Base-by-base conservation (phyloP, 208 protist genomes). In the Trypanosoma avium region DNA sequence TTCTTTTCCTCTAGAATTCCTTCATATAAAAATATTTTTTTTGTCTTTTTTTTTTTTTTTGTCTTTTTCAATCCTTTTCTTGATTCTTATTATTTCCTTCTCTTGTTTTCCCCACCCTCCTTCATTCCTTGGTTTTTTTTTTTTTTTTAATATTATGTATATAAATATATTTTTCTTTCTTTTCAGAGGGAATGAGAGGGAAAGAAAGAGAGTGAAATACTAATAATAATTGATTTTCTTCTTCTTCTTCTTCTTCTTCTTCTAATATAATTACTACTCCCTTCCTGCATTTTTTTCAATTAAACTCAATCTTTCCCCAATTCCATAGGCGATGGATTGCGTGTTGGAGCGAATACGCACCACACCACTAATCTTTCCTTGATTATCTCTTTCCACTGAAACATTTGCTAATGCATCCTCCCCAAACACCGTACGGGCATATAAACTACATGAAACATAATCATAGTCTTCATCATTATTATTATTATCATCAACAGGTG, bases 391-490 rank as follows among this genome's bases (percentile, higher is more conserved):
- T 75, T 96, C 91, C 8, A 96, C 43, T 40, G 79, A 95, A n/a
- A 99, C 81, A 70, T 99, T 99, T 8, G 97, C 95, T 15, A 99
- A 67, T 15, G 96, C 98, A 64, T 99, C 98, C 73, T 99, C 98
- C 49, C 98, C 97, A 77, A 99, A 99, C 30, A 95, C 86, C 56
- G 81, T 94, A 33, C 84, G 84, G 12, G 98, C 98, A 78, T 99
- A 99, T 7, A 99, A 67, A 79, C 99, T 99, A 58, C 97, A 98
- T 30, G 97, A 97, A 0, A 98, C 70, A 63, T 99, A 99, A 46
- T 85, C 82, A 73, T 94, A 98, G 29, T 95, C 86, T 50, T 87
- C 92, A 26, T 78, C 82, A 21, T 73, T 74, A 13, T 79, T 67
- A 53, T 87, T 90, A 26, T 78, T 81, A 21, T 73, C 75, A 13